Evolutionary conservation across 495 filamentous ascomycete genomes (phyloP).

Genomic region (Bacidia gigantensis): DNA sequence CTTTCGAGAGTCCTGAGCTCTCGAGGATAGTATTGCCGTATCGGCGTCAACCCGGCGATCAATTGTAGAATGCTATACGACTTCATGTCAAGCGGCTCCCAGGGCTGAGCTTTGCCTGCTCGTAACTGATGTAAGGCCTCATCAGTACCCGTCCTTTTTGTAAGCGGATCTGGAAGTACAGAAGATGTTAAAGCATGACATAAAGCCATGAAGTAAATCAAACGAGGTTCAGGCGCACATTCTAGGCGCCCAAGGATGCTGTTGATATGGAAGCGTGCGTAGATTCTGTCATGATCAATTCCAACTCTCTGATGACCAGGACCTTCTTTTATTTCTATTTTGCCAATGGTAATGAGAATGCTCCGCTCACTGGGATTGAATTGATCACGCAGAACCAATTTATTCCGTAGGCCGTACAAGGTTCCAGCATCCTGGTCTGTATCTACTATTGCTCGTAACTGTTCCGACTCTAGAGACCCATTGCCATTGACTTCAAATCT

Average conservation of each 20-base stretch:
- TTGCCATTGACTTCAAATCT: constrained; percentile 7
- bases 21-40: constrained; percentile 41
- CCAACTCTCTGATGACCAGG: constrained; percentile 30
- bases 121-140: constrained; percentile 36
- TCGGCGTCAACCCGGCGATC: constrained; percentile 40
- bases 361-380: constrained; percentile 23
- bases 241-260: constrained; percentile 32
- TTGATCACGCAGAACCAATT: constrained; percentile 34
- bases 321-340: constrained; percentile 12
- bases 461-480: constrained; percentile 29
- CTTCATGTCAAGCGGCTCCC: constrained; percentile 28
- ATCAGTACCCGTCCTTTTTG: constrained; percentile 47
- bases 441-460: constrained; percentile 45
- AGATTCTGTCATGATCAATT: constrained; percentile 22
- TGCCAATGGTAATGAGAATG: constrained; percentile 40
- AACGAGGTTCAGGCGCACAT: constrained; percentile 4
- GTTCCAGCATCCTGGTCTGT: constrained; percentile 35
- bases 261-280: constrained; percentile 36
- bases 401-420: constrained; percentile 39
- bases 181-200: constrained; percentile 51
- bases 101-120: constrained; percentile 40
- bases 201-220: constrained; percentile 29
- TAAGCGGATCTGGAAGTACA: constrained; percentile 44
- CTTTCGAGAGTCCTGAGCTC: constrained; percentile 35
- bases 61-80: constrained; percentile 26